A percentile compares a stretch with the other conserved stretches of the same genome.
These are phyloP conservation scores for Aurinia saxatilis DNA, from an alignment of 345 rosid genomes.

Conservation along the genomic window DNA sequence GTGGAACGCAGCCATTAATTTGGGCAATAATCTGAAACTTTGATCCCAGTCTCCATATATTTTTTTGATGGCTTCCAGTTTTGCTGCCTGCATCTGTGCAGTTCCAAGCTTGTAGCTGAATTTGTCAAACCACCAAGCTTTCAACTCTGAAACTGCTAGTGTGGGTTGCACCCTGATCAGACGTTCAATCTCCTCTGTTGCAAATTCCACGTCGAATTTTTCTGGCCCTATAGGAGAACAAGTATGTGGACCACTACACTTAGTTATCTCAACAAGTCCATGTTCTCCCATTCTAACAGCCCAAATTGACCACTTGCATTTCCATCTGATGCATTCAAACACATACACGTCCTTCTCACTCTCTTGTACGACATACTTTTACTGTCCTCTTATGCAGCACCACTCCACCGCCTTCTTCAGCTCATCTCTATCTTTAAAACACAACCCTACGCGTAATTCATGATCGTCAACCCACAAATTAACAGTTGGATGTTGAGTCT, in stretches of 20 bases:
- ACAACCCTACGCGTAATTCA: neutral
- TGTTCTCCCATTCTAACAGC: neutral
- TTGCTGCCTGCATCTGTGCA: neutral
- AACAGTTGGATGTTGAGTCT: neutral
- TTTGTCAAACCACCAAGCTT: neutral
- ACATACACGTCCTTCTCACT: neutral
- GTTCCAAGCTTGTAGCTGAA: neutral
- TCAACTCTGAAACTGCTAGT: neutral
- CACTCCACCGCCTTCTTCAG: neutral
- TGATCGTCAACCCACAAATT: neutral
- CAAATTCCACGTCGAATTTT: neutral
- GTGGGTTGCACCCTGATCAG: neutral
- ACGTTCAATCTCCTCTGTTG: neutral
- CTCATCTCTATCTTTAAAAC: neutral
- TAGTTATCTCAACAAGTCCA: neutral
- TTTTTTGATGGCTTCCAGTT: neutral
- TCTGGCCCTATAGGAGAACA: neutral
- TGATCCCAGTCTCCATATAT: constrained; percentile 4
- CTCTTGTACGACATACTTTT: neutral
- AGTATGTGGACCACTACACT: neutral
- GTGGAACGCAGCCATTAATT: neutral
- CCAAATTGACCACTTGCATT: neutral
- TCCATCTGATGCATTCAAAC: neutral
- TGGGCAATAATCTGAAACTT: neutral
- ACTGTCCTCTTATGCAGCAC: neutral